Percentiles rank a stretch among this genome's conserved stretches.
phyloP scores from a whole-genome alignment of 78 protist genomes.

The Isochrysis galbana region DNA sequence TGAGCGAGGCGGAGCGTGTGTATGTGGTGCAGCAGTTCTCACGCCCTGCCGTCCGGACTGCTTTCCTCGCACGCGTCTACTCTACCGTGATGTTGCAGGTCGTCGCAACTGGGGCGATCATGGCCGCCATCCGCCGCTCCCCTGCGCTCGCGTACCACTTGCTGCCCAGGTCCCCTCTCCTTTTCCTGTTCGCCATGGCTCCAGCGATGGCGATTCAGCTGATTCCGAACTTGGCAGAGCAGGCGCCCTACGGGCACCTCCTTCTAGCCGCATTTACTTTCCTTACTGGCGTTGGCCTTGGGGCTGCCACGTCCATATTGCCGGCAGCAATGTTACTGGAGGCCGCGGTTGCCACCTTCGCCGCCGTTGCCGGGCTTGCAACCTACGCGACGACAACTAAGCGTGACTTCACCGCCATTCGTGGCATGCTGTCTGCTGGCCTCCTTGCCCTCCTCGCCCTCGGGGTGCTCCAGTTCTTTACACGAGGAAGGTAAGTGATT shows the following conservation, averaged over 20 bases:
- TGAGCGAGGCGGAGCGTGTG: slow-evolving; percentile 11
- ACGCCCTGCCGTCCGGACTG: not conserved
- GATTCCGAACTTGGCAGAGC: not conserved
- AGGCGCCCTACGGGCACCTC: not conserved
- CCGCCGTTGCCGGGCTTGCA: not conserved
- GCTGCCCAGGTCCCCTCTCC: not conserved
- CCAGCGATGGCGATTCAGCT: not conserved
- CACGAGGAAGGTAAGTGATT: too few relatives aligned
- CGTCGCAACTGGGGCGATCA: not conserved
- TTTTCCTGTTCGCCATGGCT: not conserved
- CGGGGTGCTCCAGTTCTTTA: not conserved
- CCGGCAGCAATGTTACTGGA: not conserved
- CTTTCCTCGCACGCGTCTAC: not conserved
- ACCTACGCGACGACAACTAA: not conserved
- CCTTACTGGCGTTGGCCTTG: not conserved
- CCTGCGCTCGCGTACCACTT: not conserved
- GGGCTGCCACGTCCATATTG: not conserved
- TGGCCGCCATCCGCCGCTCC: not conserved
- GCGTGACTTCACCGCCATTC: not conserved
- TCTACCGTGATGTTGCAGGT: not conserved
- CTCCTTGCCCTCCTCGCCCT: not conserved
- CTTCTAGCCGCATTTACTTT: not conserved
- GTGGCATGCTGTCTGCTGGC: not conserved
- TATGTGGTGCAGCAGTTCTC: not conserved
- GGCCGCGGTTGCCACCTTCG: not conserved